A percentile compares a stretch with the other conserved stretches of the same genome.
These are phyloP conservation scores for Prillingera fragicola DNA, from an alignment of 1,284 basidiomycete genomes.

Conservation along the genomic window DNA sequence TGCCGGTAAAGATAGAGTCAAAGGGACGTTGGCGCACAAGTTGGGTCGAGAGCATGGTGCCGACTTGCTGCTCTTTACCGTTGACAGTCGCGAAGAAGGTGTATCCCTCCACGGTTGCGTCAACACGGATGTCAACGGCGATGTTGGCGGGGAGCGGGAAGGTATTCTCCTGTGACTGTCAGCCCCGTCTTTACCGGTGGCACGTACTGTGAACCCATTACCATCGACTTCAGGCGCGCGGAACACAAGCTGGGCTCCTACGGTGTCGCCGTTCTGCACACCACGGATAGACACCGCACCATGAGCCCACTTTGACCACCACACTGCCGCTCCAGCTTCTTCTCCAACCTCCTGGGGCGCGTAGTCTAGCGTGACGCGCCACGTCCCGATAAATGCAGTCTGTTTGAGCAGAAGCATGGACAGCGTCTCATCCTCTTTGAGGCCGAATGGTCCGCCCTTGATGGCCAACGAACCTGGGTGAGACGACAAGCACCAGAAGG, in stretches of 20 bases:
- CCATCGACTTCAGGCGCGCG: too few species aligned
- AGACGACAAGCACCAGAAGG: slow-evolving; percentile 1
- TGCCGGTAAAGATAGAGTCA: not conserved
- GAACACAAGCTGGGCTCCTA: too few species aligned
- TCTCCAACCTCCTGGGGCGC: slow-evolving; percentile 9
- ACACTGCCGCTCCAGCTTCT: slow-evolving; percentile 21
- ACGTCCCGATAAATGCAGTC: slow-evolving; percentile 10
- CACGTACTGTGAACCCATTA: too few species aligned
- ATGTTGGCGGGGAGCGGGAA: not conserved
- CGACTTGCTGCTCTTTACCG: not conserved
- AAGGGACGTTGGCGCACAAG: not conserved
- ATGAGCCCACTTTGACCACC: slow-evolving; percentile 1
- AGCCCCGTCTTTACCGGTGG: not conserved
- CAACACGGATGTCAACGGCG: not conserved
- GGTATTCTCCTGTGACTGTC: not conserved
- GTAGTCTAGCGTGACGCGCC: slow-evolving; percentile 18
- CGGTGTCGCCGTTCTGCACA: not conserved
- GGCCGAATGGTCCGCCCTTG: slow-evolving; percentile 7
- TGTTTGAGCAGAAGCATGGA: slow-evolving; percentile 20
- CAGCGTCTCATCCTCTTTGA: slow-evolving; percentile 14
- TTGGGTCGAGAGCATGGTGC: not conserved
- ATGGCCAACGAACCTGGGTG: not conserved
- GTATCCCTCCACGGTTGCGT: not conserved
- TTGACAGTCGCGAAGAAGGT: not conserved
- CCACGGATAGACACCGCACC: not conserved